Percentiles rank a stretch among this genome's conserved stretches.
Conservation (phyloP, 331 rosid species). For the Cydonia oblonga region DNA sequence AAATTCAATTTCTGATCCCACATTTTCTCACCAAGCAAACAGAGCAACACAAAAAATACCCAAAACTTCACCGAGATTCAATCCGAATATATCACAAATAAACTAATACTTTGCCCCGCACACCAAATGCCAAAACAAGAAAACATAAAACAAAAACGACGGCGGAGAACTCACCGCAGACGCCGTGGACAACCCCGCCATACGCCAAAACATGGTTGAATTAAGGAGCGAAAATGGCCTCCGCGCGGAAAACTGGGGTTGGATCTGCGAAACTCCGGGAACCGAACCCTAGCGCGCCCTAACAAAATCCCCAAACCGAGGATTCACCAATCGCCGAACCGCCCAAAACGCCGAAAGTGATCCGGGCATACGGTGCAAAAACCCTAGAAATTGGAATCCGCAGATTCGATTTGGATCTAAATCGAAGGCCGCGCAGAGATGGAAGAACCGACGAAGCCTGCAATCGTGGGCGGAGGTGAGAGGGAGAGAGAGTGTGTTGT, state of each 20-base stretch:
- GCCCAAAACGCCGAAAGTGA: background rate
- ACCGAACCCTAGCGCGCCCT: conserved; percentile 52
- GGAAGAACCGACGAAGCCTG: conserved; percentile 29
- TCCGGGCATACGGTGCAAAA: conserved; percentile 17
- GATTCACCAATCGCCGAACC: conserved; percentile 14
- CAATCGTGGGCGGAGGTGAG: conserved; percentile 40
- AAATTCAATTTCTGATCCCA: conserved; percentile 2
- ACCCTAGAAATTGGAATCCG: conserved; percentile 50
- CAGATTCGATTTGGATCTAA: conserved; percentile 37
- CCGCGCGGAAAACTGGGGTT: conserved; percentile 14
- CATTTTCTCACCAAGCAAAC: conserved; percentile 22
- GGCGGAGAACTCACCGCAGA: conserved; percentile 75
- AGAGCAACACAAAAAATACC: conserved; percentile 9
- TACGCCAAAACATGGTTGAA: conserved; percentile 94
- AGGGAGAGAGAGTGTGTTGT: background rate
- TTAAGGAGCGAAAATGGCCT: conserved; percentile 9
- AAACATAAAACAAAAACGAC: conserved; percentile 5
- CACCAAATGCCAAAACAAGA: background rate
- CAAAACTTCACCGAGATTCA: conserved; percentile 1
- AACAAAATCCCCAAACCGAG: conserved; percentile 14
- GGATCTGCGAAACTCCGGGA: conserved; percentile 55
- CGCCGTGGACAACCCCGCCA: conserved; percentile 93
- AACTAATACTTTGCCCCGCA: conserved; percentile 1
- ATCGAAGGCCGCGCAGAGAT: conserved; percentile 16
- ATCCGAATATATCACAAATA: background rate